phyloP scores from a whole-genome alignment of 768 basidiomycete genomes.

The Lactarius sanguifluus region DNA sequence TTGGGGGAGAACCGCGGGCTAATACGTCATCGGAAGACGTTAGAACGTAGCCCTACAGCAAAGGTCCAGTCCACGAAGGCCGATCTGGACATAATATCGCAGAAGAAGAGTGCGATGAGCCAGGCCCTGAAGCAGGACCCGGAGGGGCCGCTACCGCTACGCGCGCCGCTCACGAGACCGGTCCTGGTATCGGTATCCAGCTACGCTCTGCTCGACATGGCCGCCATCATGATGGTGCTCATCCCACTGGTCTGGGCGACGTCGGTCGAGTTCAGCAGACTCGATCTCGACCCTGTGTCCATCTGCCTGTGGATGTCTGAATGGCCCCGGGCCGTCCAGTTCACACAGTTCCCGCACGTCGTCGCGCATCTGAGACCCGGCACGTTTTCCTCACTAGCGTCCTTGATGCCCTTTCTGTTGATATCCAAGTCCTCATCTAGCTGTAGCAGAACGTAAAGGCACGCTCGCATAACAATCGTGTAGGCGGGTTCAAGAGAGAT shows the following conservation, averaged over 20 bases:
- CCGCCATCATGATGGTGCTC: slow-evolving; percentile 4
- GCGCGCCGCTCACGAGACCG: slow-evolving; percentile 13
- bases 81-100: not conserved
- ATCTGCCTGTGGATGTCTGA: slow-evolving; percentile 41
- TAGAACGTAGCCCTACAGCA: not conserved
- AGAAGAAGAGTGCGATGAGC: not conserved
- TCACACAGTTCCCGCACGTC: too few relatives aligned
- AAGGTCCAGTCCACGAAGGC: not conserved
- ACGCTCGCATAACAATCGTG: too few relatives aligned
- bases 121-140: not conserved
- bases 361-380: not conserved
- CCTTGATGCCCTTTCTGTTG: too few relatives aligned
- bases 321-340: slow-evolving; percentile 43
- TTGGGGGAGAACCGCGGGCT: not conserved
- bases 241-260: slow-evolving; percentile 48
- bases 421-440: too few relatives aligned
- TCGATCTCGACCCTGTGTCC: slow-evolving; percentile 38
- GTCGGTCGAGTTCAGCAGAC: slow-evolving; percentile 44
- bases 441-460: too few relatives aligned
- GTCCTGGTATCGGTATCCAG: slow-evolving; percentile 12
- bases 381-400: slow-evolving; percentile 35
- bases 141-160: slow-evolving; percentile 9
- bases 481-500: too few relatives aligned
- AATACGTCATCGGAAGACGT: slow-evolving; percentile 8
- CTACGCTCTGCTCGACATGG: slow-evolving; percentile 21